Conservation (phyloP, 371 early-diverging fungal genomes). For the Gilbertella persicaria region DNA sequence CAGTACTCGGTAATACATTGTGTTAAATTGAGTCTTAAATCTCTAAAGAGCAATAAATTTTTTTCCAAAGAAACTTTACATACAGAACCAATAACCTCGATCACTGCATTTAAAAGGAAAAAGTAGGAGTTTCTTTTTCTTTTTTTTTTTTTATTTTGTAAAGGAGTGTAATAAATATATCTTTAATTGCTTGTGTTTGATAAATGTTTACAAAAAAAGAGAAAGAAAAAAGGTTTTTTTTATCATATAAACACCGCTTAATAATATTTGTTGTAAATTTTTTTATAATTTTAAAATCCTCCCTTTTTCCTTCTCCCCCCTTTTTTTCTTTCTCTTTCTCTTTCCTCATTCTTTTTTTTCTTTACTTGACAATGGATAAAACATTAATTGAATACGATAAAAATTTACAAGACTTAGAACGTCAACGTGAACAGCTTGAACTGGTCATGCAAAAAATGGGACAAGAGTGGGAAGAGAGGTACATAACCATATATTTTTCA, state of each 20-base stretch:
- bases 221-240: background rate
- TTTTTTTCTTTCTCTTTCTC: conserved; percentile 2
- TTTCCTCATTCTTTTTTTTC: conserved; percentile 5
- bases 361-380: conserved; percentile 34
- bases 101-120: background rate
- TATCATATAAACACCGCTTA: background rate
- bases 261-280: background rate
- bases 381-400: conserved; percentile 49
- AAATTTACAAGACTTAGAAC: conserved; percentile 45
- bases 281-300: background rate
- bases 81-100: background rate
- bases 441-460: conserved; percentile 50
- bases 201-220: background rate
- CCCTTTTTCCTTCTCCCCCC: no score
- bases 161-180: background rate
- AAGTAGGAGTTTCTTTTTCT: background rate
- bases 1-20: no score
- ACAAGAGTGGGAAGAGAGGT: conserved; percentile 57
- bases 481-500: background rate
- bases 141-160: background rate
- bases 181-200: background rate
- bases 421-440: conserved; percentile 44
- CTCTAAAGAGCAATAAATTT: background rate
- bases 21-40: background rate
- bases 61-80: background rate